Evolutionary conservation across 73 alveolate genomes (phyloP).

Genomic region (Symbiodinium pilosum): DNA sequence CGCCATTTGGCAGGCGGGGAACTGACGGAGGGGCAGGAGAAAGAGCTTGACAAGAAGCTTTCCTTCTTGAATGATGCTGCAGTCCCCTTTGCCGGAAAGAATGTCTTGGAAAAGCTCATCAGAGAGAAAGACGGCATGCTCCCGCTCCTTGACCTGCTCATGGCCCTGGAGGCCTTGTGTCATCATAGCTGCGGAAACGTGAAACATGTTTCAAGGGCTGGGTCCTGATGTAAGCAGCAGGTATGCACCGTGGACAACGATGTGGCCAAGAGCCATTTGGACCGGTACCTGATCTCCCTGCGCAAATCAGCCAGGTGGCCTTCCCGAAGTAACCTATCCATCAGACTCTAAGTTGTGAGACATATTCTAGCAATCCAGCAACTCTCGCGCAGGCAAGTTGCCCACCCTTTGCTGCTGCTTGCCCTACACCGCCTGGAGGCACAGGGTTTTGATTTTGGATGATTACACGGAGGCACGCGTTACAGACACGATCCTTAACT

Average conservation of each 20-base stretch:
- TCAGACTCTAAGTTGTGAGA: no score
- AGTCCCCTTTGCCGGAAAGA: slow-evolving; percentile 51
- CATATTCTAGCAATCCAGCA: no score
- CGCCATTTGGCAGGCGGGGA: not conserved
- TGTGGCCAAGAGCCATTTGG: not conserved
- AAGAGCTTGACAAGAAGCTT: slow-evolving; percentile 10
- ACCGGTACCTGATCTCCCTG: not conserved
- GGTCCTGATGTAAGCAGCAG: no score
- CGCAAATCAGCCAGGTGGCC: not conserved
- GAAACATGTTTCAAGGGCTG: no score
- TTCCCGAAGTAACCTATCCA: no score
- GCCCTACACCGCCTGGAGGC: slow-evolving; percentile 22
- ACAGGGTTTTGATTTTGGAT: no score
- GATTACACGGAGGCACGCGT: no score
- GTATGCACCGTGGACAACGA: not conserved
- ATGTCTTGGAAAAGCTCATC: slow-evolving; percentile 28
- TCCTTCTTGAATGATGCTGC: slow-evolving; percentile 45
- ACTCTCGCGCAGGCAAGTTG: slow-evolving; percentile 33
- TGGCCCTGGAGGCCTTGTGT: slow-evolving; percentile 44
- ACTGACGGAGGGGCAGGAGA: slow-evolving; percentile 29
- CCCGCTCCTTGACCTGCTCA: slow-evolving; percentile 33
- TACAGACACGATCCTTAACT: no score
- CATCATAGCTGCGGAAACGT: no score
- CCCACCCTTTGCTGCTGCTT: slow-evolving; percentile 46
- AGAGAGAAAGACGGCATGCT: not conserved